phyloP scores from a whole-genome alignment of 2,329 filamentous ascomycete genomes.

The Conoideocrella luteorostrata region DNA sequence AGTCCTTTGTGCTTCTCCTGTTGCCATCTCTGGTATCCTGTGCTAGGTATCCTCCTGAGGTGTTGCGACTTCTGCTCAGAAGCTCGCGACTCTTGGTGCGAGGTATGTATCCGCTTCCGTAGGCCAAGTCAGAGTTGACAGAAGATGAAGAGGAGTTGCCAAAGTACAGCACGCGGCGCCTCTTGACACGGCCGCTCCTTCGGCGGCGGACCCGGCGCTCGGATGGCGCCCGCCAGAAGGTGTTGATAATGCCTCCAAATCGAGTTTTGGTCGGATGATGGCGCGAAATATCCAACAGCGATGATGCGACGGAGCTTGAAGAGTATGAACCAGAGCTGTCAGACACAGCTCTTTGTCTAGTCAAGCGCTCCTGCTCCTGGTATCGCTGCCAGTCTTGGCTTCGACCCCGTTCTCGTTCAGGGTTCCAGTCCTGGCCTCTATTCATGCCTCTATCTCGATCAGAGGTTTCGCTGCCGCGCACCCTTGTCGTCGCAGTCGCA shows the following conservation, averaged over 20 bases:
- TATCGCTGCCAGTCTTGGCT: conserved; percentile 6
- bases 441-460: not conserved
- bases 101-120: conserved; percentile 54
- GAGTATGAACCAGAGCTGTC: conserved; percentile 33
- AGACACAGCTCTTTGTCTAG: conserved; percentile 15
- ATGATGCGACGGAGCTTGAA: conserved; percentile 48
- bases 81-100: conserved; percentile 24
- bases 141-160: conserved; percentile 61
- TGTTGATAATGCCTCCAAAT: conserved; percentile 49
- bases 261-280: conserved; percentile 39
- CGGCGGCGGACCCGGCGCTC: conserved; percentile 40
- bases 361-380: conserved; percentile 11
- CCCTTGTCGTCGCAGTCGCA: conserved; percentile 8
- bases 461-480: not conserved
- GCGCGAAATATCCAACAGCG: conserved; percentile 60
- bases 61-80: conserved; percentile 6
- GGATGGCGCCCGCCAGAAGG: conserved; percentile 58
- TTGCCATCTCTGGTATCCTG: not conserved
- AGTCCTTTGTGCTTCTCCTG: not conserved
- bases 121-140: conserved; percentile 62
- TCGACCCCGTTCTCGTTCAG: not conserved
- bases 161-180: conserved; percentile 50
- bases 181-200: conserved; percentile 37
- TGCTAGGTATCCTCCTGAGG: conserved; percentile 3
- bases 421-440: not conserved